Evolutionary conservation across 768 basidiomycete genomes (phyloP).

Genomic region (Naematelia encephala): DNA sequence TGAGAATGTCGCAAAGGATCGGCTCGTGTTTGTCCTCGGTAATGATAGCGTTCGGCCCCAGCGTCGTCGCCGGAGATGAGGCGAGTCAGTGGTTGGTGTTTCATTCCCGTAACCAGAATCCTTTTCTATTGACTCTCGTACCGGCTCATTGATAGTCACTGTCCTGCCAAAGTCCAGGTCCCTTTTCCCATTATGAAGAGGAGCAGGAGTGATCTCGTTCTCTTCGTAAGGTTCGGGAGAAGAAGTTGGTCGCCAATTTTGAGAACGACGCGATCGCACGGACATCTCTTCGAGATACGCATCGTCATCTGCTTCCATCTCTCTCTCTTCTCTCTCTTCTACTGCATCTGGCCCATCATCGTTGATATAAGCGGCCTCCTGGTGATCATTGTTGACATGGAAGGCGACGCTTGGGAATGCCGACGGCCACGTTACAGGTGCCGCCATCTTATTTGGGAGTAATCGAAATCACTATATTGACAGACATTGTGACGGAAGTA

Average conservation of each 20-base stretch:
- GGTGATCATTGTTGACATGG: neutral
- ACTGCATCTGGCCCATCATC: neutral
- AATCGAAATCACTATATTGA: neutral
- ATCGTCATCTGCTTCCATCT: slow-evolving; percentile 7
- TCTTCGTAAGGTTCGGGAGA: neutral
- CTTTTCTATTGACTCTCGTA: slow-evolving; percentile 3
- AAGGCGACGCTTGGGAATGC: slow-evolving; percentile 2
- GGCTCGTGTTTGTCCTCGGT: neutral
- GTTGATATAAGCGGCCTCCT: neutral
- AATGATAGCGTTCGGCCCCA: neutral
- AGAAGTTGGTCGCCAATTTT: neutral
- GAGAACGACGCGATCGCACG: neutral
- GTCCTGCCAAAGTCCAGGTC: neutral
- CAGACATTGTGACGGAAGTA: no score
- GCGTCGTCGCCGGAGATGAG: neutral
- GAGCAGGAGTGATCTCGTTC: neutral
- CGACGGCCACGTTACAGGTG: neutral
- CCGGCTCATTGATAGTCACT: slow-evolving; percentile 1
- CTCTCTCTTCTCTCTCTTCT: neutral
- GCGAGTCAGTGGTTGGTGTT: neutral
- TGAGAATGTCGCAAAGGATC: slow-evolving; percentile 2
- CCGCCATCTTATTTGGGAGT: neutral
- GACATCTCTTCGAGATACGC: slow-evolving; percentile 4
- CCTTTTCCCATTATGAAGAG: neutral
- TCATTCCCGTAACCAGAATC: neutral